Percentiles rank a stretch among this genome's conserved stretches.
Conservation (phyloP, 768 basidiomycete species). For the Naganishia randhawae region DNA sequence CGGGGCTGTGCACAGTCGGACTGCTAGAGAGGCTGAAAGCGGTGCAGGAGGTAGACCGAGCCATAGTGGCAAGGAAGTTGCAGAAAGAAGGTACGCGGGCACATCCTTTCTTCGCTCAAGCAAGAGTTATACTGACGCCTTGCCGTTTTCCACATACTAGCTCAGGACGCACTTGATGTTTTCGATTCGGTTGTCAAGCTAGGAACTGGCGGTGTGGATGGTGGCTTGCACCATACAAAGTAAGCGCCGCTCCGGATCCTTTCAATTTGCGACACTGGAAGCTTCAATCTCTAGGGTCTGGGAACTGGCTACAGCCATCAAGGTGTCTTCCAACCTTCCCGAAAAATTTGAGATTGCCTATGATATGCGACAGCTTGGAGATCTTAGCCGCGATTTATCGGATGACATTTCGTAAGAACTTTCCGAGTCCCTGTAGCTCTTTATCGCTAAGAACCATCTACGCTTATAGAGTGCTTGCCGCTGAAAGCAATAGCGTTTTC, state of each 20-base stretch:
- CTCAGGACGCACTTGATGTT: slow-evolving; percentile 22
- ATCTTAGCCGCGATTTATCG: slow-evolving; percentile 28
- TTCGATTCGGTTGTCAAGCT: slow-evolving; percentile 28
- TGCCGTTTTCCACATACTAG: not conserved
- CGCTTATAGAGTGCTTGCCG: slow-evolving; percentile 19
- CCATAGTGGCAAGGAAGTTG: slow-evolving; percentile 22
- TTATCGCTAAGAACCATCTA: not conserved
- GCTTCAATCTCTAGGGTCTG: slow-evolving; percentile 12
- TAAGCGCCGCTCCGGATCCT: not conserved
- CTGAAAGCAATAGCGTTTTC: slow-evolving; percentile 27
- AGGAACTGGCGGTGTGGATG: slow-evolving; percentile 28
- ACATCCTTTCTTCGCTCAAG: not conserved
- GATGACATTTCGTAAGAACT: slow-evolving; percentile 28
- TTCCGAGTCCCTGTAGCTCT: not conserved
- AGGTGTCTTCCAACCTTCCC: slow-evolving; percentile 24
- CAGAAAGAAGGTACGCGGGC: slow-evolving; percentile 24
- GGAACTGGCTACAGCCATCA: slow-evolving; percentile 30
- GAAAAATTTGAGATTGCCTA: slow-evolving; percentile 24
- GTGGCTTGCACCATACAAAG: slow-evolving; percentile 31
- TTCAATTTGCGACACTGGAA: not conserved
- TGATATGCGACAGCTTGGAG: slow-evolving; percentile 26
- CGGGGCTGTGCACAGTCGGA: slow-evolving; percentile 3
- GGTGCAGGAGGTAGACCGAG: slow-evolving; percentile 14
- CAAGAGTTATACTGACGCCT: not conserved
- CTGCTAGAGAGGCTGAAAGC: not conserved